Conservation (phyloP, 202 grass and related monocot species). For the Bolboschoenoplectus hybrid region DNA sequence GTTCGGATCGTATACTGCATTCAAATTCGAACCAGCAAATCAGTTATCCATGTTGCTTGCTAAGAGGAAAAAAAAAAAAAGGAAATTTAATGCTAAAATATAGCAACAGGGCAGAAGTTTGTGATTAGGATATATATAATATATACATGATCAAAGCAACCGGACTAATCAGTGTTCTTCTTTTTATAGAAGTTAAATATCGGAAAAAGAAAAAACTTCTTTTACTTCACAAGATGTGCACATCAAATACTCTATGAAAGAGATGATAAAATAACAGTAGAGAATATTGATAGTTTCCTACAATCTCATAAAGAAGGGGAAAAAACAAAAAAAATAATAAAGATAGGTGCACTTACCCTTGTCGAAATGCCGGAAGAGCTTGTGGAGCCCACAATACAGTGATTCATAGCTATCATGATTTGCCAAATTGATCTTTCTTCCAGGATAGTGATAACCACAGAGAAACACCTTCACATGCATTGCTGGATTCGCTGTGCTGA, state of each 20-base stretch:
- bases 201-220: background rate
- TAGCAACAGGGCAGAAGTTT: background rate
- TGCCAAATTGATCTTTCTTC: constrained; percentile 38
- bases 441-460: constrained; percentile 14
- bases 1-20: constrained; percentile 24
- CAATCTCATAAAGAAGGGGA: background rate
- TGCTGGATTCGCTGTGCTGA: background rate
- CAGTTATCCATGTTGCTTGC: background rate
- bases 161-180: background rate
- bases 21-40: background rate
- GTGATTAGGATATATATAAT: background rate
- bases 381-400: constrained; percentile 36
- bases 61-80: background rate
- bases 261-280: background rate
- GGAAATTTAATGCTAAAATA: background rate
- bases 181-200: constrained; percentile 7
- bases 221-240: background rate
- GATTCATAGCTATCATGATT: constrained; percentile 33
- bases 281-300: background rate
- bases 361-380: constrained; percentile 38
- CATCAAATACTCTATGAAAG: background rate
- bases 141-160: background rate
- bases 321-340: background rate
- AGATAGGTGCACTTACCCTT: constrained; percentile 19
- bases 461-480: constrained; percentile 38